Evolutionary conservation across 2,329 filamentous ascomycete genomes (phyloP).

Genomic region (Aurifilum marmelostoma): DNA sequence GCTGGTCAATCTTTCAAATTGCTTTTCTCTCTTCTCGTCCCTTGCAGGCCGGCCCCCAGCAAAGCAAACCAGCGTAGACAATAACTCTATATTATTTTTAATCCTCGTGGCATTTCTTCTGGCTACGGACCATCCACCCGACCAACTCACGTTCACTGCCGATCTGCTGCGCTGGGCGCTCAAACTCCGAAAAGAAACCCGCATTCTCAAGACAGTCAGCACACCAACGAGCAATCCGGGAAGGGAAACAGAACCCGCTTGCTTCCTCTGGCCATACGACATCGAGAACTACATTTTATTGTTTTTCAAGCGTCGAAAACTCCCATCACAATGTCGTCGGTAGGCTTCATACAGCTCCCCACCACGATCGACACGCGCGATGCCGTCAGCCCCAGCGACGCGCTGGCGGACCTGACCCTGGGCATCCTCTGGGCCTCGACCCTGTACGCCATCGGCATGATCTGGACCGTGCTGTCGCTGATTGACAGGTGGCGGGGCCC

Average conservation of each 20-base stretch:
- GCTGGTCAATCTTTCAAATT: conserved; percentile 21
- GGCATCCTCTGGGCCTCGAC: conserved; percentile 32
- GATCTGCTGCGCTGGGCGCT: conserved; percentile 19
- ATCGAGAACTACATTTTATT: no score
- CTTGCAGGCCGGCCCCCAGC: conserved; percentile 7
- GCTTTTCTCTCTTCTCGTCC: neutral
- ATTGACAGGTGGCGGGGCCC: conserved; percentile 37
- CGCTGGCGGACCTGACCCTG: conserved; percentile 28
- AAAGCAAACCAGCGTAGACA: neutral
- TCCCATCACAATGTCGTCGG: conserved; percentile 18
- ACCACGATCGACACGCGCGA: conserved; percentile 10
- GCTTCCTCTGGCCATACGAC: neutral
- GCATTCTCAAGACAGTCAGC: neutral
- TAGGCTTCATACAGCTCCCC: conserved; percentile 15
- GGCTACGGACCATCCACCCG: no score
- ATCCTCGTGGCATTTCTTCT: neutral
- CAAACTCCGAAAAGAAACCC: neutral
- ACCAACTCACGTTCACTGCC: neutral
- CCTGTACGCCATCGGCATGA: conserved; percentile 34
- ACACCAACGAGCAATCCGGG: neutral
- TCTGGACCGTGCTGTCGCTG: conserved; percentile 33
- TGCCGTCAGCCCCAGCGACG: conserved; percentile 27
- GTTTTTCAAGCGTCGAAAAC: neutral
- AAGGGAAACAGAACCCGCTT: neutral
- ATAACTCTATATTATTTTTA: neutral